Evolutionary conservation across 805 yeast genomes (phyloP).

Genomic region (Saturnispora sekii): DNA sequence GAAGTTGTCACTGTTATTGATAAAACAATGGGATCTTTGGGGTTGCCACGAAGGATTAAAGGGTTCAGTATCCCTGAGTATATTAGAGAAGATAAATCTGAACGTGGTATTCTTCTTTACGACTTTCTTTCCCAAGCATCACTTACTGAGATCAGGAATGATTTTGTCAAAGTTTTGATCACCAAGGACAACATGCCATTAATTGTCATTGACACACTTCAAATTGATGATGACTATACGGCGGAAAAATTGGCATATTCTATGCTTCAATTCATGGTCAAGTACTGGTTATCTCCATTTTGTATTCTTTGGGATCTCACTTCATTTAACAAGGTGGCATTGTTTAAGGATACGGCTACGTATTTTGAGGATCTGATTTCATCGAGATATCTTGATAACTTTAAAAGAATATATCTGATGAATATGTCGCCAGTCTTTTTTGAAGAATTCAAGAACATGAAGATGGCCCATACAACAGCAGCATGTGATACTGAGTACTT

Average conservation of each 20-base stretch:
- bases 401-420: conserved; percentile 43
- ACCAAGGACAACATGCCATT: conserved; percentile 68
- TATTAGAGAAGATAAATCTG: conserved; percentile 37
- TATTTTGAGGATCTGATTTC: conserved; percentile 33
- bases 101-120: conserved; percentile 42
- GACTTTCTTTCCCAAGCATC: conserved; percentile 70
- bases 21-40: conserved; percentile 36
- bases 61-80: conserved; percentile 49
- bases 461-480: conserved; percentile 6
- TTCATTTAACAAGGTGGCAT: conserved; percentile 29
- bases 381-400: conserved; percentile 38
- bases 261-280: conserved; percentile 53
- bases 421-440: conserved; percentile 33
- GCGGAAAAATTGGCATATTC: conserved; percentile 48
- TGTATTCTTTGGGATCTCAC: conserved; percentile 63
- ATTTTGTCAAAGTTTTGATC: conserved; percentile 52
- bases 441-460: conserved; percentile 9
- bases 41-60: conserved; percentile 48
- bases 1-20: conserved; percentile 36
- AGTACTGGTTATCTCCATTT: conserved; percentile 62
- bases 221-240: conserved; percentile 31
- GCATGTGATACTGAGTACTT: conserved; percentile 9
- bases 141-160: conserved; percentile 38
- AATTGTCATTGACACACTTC: conserved; percentile 37
- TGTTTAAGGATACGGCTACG: conserved; percentile 10